Evolutionary conservation across 768 basidiomycete species (phyloP).

Genomic region (Russula earlei): DNA sequence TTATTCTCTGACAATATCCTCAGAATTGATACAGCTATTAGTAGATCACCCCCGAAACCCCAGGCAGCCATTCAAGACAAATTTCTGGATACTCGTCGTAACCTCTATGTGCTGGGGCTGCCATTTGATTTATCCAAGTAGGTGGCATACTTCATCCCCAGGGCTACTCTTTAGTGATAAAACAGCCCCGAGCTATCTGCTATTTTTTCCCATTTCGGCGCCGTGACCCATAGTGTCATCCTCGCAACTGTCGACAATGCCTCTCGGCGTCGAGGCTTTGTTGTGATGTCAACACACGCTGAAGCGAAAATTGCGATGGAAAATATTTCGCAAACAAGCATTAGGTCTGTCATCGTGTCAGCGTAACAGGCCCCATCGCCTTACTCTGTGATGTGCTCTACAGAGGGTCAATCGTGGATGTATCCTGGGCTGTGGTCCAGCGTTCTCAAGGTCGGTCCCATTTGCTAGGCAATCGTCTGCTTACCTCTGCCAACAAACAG

Average conservation of each 20-base stretch:
- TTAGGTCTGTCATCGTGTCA: constrained; percentile 43
- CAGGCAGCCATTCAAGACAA: constrained; percentile 22
- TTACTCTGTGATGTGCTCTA: constrained; percentile 6
- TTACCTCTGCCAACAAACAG: constrained; percentile 27
- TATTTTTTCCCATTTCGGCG: constrained; percentile 56
- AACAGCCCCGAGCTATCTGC: constrained; percentile 45
- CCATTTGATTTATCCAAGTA: constrained; percentile 78
- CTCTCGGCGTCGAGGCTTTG: constrained; percentile 73
- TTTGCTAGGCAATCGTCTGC: constrained; percentile 3
- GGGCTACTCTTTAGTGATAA: background rate
- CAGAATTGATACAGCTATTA: constrained; percentile 23
- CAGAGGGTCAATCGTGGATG: constrained; percentile 68
- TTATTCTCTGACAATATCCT: background rate
- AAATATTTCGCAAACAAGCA: constrained; percentile 53
- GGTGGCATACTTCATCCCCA: constrained; percentile 18
- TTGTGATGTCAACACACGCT: constrained; percentile 68
- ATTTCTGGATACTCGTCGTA: constrained; percentile 49
- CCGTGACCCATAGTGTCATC: constrained; percentile 68
- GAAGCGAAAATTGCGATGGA: constrained; percentile 66
- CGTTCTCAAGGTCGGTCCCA: constrained; percentile 58
- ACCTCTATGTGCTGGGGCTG: constrained; percentile 76
- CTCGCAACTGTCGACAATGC: constrained; percentile 78
- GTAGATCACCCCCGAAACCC: constrained; percentile 13
- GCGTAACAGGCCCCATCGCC: background rate
- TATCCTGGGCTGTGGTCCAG: constrained; percentile 84